phyloP scores from a whole-genome alignment of 1,284 basidiomycete genomes.

The Pholiota adiposa region DNA sequence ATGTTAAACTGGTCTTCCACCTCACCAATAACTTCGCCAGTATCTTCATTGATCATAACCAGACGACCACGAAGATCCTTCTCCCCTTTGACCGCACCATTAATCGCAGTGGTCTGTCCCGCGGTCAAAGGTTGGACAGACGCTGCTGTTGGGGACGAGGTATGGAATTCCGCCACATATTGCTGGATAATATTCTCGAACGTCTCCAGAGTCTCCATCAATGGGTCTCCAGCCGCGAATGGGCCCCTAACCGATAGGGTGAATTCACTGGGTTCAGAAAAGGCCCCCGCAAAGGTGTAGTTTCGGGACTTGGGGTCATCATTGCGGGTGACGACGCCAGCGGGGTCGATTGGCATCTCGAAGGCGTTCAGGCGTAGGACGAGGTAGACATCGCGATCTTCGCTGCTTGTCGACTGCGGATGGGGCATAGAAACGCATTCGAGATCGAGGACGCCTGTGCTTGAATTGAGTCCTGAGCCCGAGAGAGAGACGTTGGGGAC shows the following conservation, averaged over 20 bases:
- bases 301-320: conserved; percentile 41
- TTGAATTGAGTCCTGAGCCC: conserved; percentile 30
- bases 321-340: conserved; percentile 43
- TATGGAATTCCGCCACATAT: conserved; percentile 55
- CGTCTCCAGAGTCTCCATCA: conserved; percentile 65
- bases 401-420: conserved; percentile 26
- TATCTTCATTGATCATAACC: conserved; percentile 76
- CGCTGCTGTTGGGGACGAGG: neutral
- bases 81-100: conserved; percentile 24
- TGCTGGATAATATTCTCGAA: conserved; percentile 74
- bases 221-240: conserved; percentile 30
- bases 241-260: conserved; percentile 40
- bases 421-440: conserved; percentile 58
- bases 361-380: conserved; percentile 61
- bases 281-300: conserved; percentile 48
- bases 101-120: conserved; percentile 16
- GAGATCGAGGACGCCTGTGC: conserved; percentile 51
- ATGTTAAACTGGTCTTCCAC: conserved; percentile 64
- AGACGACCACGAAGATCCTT: conserved; percentile 68
- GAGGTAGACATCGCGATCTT: conserved; percentile 59
- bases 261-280: conserved; percentile 37
- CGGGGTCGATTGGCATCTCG: conserved; percentile 64
- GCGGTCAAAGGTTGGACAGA: conserved; percentile 13
- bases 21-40: conserved; percentile 76
- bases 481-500: conserved; percentile 51